phyloP scores from a whole-genome alignment of 2,329 filamentous ascomycete genomes.

The Aspergillus chevalieri region DNA sequence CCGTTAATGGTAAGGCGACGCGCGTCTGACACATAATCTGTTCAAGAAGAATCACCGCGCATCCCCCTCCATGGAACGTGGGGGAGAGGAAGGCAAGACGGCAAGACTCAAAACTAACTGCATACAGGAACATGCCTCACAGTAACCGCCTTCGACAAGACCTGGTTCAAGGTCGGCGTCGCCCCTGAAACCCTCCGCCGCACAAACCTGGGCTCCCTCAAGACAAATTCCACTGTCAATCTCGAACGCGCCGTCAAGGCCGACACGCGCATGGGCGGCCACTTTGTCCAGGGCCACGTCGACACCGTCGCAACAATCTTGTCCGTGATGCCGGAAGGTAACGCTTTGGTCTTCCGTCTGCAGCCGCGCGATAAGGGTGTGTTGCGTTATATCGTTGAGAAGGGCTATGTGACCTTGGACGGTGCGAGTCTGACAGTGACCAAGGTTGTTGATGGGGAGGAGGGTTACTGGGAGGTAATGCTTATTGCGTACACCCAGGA shows the following conservation, averaged over 20 bases:
- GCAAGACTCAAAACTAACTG: background rate
- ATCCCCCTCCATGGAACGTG: background rate
- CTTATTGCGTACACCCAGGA: slow-evolving; percentile 94
- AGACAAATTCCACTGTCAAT: slow-evolving; percentile 66
- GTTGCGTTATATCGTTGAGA: slow-evolving; percentile 85
- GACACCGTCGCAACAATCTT: slow-evolving; percentile 78
- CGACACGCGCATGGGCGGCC: slow-evolving; percentile 91
- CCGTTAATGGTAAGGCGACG: slow-evolving; percentile 65
- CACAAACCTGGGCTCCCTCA: slow-evolving; percentile 81
- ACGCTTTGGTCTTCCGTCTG: slow-evolving; percentile 82
- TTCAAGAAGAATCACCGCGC: no score
- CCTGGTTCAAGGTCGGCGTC: slow-evolving; percentile 81
- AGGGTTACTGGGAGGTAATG: slow-evolving; percentile 94
- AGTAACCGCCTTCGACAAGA: slow-evolving; percentile 63
- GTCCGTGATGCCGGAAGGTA: slow-evolving; percentile 71
- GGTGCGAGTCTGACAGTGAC: slow-evolving; percentile 93
- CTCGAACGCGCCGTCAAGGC: slow-evolving; percentile 89
- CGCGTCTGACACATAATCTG: background rate
- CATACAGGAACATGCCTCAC: slow-evolving; percentile 72
- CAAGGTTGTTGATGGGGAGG: slow-evolving; percentile 68
- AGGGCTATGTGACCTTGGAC: slow-evolving; percentile 91
- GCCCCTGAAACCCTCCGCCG: slow-evolving; percentile 92
- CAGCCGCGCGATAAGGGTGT: slow-evolving; percentile 62
- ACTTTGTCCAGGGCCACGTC: slow-evolving; percentile 97
- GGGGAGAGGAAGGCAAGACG: background rate